phyloP scores from a whole-genome alignment of 2,329 filamentous ascomycete species.

The Hypoxylon sp. region DNA sequence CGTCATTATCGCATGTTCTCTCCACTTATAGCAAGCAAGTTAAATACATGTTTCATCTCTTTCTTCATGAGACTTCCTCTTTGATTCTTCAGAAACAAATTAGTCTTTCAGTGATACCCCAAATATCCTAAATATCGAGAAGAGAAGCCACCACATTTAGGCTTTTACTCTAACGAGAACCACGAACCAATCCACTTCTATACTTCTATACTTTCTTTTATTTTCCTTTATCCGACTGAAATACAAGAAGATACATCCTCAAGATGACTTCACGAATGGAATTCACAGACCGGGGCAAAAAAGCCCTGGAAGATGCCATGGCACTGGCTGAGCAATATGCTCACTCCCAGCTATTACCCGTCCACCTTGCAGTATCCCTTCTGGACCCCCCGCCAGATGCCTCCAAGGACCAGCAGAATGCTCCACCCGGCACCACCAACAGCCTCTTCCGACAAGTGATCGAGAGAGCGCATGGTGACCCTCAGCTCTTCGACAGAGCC shows the following conservation, averaged over 20 bases:
- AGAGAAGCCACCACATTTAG: slow-evolving; percentile 26
- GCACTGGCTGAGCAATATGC: slow-evolving; percentile 88
- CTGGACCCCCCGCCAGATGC: slow-evolving; percentile 81
- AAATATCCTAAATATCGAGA: slow-evolving; percentile 6
- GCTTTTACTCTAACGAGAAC: slow-evolving; percentile 25
- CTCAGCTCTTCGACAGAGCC: slow-evolving; percentile 87
- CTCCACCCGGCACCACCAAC: slow-evolving; percentile 71
- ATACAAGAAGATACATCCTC: slow-evolving; percentile 47
- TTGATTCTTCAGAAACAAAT: slow-evolving; percentile 36
- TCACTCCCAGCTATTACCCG: slow-evolving; percentile 89
- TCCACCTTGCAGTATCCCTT: slow-evolving; percentile 89
- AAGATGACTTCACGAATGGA: slow-evolving; percentile 85
- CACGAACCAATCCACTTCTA: background rate
- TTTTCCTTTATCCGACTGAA: background rate
- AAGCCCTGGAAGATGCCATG: slow-evolving; percentile 91
- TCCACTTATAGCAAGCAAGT: slow-evolving; percentile 36
- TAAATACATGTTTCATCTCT: slow-evolving; percentile 42
- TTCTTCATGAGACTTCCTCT: slow-evolving; percentile 16
- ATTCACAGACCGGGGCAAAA: slow-evolving; percentile 93
- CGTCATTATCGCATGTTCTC: slow-evolving; percentile 43
- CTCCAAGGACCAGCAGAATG: slow-evolving; percentile 87
- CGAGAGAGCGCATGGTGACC: slow-evolving; percentile 92
- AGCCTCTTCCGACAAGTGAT: slow-evolving; percentile 97
- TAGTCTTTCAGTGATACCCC: slow-evolving; percentile 35
- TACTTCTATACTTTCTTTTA: background rate